phyloP scores from a whole-genome alignment of 352 stramenopile species.

The Thalassiosira tumida region DNA sequence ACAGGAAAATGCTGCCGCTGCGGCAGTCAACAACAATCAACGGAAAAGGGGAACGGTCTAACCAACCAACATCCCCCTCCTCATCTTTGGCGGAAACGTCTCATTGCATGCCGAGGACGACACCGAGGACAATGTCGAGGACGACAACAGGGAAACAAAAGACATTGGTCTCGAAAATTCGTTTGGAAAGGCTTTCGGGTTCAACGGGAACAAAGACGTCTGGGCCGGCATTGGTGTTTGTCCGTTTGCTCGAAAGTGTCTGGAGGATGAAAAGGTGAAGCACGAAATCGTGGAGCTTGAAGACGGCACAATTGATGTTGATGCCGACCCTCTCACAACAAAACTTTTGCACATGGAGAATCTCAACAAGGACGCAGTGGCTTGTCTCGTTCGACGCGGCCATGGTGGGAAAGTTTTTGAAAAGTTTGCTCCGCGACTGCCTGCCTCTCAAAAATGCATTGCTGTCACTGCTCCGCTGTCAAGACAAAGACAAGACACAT shows the following conservation, averaged over 20 bases:
- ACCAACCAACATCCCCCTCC: neutral
- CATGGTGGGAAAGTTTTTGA: neutral
- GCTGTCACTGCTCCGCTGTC: neutral
- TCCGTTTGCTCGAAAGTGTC: neutral
- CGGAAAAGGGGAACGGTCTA: neutral
- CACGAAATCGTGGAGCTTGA: no score
- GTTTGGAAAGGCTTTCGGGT: neutral
- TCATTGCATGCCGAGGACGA: no score
- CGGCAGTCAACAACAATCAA: neutral
- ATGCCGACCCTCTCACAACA: neutral
- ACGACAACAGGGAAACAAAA: neutral
- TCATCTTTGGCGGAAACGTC: slow-evolving; percentile 18
- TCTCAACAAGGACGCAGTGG: neutral
- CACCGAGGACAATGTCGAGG: no score
- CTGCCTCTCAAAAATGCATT: neutral
- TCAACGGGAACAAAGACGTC: neutral
- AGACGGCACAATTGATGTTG: neutral
- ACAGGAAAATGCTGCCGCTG: neutral
- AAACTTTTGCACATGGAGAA: neutral
- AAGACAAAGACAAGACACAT: neutral
- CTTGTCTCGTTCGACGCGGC: neutral
- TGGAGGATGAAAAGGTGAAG: neutral
- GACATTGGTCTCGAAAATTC: neutral
- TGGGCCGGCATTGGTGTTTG: neutral
- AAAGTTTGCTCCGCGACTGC: neutral